These are phyloP conservation scores for Elongisporangium undulatum DNA, from an alignment of 352 stramenopile genomes.

Conservation along the genomic window DNA sequence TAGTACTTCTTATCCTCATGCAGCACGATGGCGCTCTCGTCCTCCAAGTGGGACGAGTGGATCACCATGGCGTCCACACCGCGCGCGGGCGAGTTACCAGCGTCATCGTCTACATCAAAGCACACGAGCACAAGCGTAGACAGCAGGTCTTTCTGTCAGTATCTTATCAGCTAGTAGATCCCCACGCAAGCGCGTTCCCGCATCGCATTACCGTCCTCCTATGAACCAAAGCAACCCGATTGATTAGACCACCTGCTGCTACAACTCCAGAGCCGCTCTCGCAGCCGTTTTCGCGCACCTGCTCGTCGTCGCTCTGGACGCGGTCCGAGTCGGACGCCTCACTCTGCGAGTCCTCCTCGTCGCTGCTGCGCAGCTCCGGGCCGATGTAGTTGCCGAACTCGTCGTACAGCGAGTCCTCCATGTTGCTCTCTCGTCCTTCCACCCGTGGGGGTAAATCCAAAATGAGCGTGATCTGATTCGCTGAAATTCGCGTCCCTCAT, in stretches of 20 bases:
- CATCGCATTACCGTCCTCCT: neutral
- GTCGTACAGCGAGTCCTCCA: constrained; percentile 98
- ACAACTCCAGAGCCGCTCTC: constrained; percentile 2
- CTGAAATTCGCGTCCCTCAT: neutral
- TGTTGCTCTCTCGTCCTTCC: constrained; percentile 13
- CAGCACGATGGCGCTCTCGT: constrained; percentile 94
- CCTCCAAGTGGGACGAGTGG: constrained; percentile 41
- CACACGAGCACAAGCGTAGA: neutral
- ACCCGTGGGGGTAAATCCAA: neutral
- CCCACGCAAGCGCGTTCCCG: neutral
- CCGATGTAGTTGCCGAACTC: constrained; percentile 99
- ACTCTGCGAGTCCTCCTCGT: constrained; percentile 59
- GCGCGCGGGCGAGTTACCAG: constrained; percentile 8
- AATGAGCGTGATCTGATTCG: neutral
- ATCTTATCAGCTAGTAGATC: neutral
- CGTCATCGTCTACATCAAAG: constrained; percentile 2
- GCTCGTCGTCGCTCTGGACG: constrained; percentile 48
- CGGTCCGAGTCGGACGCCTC: constrained; percentile 9
- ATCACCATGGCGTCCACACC: constrained; percentile 48
- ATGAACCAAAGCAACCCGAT: neutral
- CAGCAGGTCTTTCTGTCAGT: neutral
- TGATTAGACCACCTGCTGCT: neutral
- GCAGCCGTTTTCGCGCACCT: constrained; percentile 13
- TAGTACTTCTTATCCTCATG: constrained; percentile 99
- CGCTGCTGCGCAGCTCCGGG: constrained; percentile 90